Conservation (phyloP, 1,284 basidiomycete species). For the Heterobasidion annosum region DNA sequence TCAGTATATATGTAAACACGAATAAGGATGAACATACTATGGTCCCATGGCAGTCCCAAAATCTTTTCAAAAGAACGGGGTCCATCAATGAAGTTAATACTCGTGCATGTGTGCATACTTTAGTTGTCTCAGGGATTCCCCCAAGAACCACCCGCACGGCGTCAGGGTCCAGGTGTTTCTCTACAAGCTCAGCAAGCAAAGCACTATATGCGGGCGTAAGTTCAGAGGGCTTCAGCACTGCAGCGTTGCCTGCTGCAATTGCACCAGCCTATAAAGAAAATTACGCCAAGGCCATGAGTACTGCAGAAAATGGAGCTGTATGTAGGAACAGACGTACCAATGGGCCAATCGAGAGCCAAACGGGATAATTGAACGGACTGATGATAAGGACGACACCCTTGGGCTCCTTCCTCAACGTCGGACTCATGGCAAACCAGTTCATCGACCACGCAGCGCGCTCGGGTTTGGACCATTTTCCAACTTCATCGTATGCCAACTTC, state of each 20-base stretch:
- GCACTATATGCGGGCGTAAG: constrained; percentile 56
- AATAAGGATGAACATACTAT: constrained; percentile 43
- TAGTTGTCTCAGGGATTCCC: constrained; percentile 65
- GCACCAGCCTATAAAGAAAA: constrained; percentile 48
- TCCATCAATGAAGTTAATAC: background rate
- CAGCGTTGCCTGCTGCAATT: constrained; percentile 74
- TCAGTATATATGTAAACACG: background rate
- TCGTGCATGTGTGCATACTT: constrained; percentile 19
- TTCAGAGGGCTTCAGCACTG: constrained; percentile 78
- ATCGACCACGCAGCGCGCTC: constrained; percentile 50
- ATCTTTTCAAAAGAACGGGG: constrained; percentile 27
- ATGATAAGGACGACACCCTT: constrained; percentile 70
- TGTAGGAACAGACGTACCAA: constrained; percentile 30
- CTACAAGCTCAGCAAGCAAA: constrained; percentile 66
- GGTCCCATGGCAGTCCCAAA: constrained; percentile 80
- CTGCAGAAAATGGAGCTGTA: background rate
- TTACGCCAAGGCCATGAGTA: background rate
- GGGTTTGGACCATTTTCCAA: constrained; percentile 72
- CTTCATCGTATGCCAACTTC: constrained; percentile 52
- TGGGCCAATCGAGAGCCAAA: constrained; percentile 44
- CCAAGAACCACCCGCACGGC: constrained; percentile 73
- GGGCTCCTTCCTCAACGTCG: constrained; percentile 63
- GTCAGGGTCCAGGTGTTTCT: constrained; percentile 76
- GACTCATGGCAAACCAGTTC: constrained; percentile 47
- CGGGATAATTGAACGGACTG: constrained; percentile 49